Evolutionary conservation across 225 moss, liverwort and hornwort species (phyloP).

Genomic region (Climacium dendroides): DNA sequence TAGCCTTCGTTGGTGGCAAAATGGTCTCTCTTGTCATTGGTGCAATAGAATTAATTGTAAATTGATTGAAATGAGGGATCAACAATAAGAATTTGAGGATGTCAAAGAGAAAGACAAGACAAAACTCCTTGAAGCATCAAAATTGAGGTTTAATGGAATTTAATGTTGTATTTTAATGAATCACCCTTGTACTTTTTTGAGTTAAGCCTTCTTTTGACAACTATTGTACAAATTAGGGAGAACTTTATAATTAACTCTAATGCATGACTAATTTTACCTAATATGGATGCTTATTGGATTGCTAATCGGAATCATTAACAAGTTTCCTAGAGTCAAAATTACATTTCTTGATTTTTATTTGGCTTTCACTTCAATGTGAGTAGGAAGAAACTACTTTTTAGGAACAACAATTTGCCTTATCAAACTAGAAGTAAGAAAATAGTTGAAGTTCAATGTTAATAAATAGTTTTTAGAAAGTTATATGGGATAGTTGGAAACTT

Average conservation of each 20-base stretch:
- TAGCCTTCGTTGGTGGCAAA: not conserved
- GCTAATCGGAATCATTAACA: not conserved
- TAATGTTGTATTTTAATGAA: not conserved
- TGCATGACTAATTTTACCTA: not conserved
- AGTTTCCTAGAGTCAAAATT: not conserved
- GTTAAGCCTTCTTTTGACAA: accelerated
- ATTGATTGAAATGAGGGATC: not conserved
- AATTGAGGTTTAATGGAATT: not conserved
- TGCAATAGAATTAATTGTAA: not conserved
- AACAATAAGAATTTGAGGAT: too few relatives aligned
- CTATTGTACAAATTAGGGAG: not conserved
- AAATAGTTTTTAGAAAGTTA: not conserved
- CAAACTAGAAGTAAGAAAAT: too few relatives aligned
- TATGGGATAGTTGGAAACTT: not conserved
- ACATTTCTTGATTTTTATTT: not conserved
- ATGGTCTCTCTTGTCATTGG: not conserved
- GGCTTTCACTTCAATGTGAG: not conserved
- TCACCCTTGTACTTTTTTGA: not conserved
- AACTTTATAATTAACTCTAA: not conserved
- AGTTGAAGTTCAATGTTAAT: too few relatives aligned
- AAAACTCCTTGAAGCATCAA: not conserved
- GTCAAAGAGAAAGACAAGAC: too few relatives aligned
- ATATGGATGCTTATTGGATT: accelerated
- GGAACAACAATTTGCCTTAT: too few relatives aligned
- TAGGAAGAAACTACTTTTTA: too few relatives aligned